These are phyloP conservation scores for Cercis canadensis DNA, from an alignment of 306 rosid species.

Conservation along the genomic window DNA sequence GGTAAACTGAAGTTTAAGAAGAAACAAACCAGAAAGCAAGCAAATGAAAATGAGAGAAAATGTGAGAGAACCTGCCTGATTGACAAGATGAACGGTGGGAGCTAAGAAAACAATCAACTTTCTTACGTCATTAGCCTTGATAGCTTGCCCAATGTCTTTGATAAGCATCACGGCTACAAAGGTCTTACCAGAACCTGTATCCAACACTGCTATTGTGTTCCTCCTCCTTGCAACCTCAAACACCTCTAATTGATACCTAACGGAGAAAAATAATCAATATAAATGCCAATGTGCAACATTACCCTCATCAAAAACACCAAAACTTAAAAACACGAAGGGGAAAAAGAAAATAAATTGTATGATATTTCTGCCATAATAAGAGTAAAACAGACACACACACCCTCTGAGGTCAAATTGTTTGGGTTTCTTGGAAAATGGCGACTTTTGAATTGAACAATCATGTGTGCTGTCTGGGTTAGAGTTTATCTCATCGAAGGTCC, in stretches of 20 bases:
- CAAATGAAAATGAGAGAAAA: not conserved
- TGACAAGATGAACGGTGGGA: constrained; percentile 90
- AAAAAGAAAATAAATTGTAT: not conserved
- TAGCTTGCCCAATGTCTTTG: constrained; percentile 49
- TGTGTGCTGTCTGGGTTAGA: not conserved
- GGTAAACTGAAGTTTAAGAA: not conserved
- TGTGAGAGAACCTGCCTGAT: constrained; percentile 56
- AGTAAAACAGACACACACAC: constrained; percentile 34
- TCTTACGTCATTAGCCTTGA: constrained; percentile 48
- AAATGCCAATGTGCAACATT: constrained; percentile 11
- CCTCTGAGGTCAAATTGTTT: constrained; percentile 60
- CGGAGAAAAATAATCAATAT: constrained; percentile 2
- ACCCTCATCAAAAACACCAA: not conserved
- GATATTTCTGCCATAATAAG: constrained; percentile 15
- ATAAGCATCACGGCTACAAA: constrained; percentile 87
- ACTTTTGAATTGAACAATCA: constrained; percentile 23
- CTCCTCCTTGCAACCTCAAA: constrained; percentile 67
- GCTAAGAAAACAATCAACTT: constrained; percentile 74
- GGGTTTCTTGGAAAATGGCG: constrained; percentile 3
- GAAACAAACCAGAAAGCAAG: not conserved
- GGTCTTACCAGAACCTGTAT: constrained; percentile 81
- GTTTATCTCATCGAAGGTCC: constrained; percentile 27
- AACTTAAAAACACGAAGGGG: not conserved
- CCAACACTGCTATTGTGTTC: constrained; percentile 86
- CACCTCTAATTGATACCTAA: constrained; percentile 72